These are phyloP conservation scores for Coniochaeta prunicola DNA, from an alignment of 2,329 filamentous ascomycete species.

Conservation along the genomic window DNA sequence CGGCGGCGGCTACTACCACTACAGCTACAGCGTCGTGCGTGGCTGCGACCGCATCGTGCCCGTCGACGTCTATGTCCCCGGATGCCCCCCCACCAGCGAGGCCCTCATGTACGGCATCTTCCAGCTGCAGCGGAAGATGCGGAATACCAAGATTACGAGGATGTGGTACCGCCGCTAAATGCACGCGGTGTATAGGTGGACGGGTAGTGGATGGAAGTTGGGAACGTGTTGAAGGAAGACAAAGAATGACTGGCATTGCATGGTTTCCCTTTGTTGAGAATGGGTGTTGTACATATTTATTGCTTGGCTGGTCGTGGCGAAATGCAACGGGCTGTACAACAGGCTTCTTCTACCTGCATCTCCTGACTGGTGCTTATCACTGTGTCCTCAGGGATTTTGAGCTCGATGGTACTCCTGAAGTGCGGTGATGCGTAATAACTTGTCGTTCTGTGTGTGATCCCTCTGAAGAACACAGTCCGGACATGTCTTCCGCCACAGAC, in stretches of 20 bases:
- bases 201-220: background rate
- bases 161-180: constrained; percentile 45
- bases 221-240: background rate
- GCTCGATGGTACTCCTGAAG: too few relatives aligned
- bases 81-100: constrained; percentile 46
- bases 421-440: too few relatives aligned
- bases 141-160: constrained; percentile 35
- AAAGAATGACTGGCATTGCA: background rate
- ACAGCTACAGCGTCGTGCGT: constrained; percentile 59
- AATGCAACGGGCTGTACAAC: background rate
- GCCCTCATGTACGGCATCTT: constrained; percentile 51
- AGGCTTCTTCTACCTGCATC: background rate
- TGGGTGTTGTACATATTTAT: background rate
- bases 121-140: constrained; percentile 64
- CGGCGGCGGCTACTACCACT: constrained; percentile 68
- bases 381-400: too few relatives aligned
- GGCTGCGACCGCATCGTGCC: constrained; percentile 61
- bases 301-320: background rate
- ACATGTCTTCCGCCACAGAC: too few relatives aligned
- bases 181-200: background rate
- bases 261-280: background rate
- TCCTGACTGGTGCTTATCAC: too few relatives aligned
- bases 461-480: too few relatives aligned
- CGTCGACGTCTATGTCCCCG: constrained; percentile 62
- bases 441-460: too few relatives aligned